Evolutionary conservation across 768 basidiomycete genomes (phyloP).

Genomic region (Mycena amicta): DNA sequence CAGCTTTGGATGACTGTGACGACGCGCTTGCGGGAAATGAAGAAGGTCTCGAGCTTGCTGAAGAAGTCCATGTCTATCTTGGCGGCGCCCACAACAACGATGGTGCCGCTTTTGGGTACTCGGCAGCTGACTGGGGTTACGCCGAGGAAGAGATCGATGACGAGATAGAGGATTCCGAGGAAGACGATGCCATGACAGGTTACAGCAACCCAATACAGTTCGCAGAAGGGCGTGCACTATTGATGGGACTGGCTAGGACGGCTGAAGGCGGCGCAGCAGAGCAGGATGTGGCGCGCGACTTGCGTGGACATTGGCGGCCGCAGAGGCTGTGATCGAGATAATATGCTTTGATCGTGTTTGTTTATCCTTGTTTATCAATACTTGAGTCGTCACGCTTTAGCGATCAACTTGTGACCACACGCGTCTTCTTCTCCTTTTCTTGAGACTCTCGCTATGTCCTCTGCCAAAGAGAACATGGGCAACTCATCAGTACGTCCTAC

Average conservation of each 20-base stretch:
- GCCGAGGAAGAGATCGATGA: neutral
- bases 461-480: slow-evolving; percentile 19
- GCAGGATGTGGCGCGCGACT: slow-evolving; percentile 57
- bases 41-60: too few relatives aligned
- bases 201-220: slow-evolving; percentile 34
- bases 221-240: slow-evolving; percentile 55
- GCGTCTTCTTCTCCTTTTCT: neutral
- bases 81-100: too few relatives aligned
- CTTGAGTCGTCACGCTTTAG: neutral
- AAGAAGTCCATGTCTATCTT: too few relatives aligned
- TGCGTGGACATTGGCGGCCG: slow-evolving; percentile 70
- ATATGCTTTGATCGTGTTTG: slow-evolving; percentile 4
- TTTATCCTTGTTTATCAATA: too few relatives aligned
- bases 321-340: slow-evolving; percentile 46
- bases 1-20: neutral
- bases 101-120: neutral
- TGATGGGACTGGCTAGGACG: slow-evolving; percentile 40
- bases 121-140: neutral
- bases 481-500: slow-evolving; percentile 11
- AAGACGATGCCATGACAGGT: slow-evolving; percentile 4
- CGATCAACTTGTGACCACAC: neutral
- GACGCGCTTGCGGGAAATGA: neutral
- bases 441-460: neutral
- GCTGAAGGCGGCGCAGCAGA: slow-evolving; percentile 39
- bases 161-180: neutral